These are phyloP conservation scores for Naganishia sp. DNA, from an alignment of 1,284 basidiomycete species.

Conservation along the genomic window DNA sequence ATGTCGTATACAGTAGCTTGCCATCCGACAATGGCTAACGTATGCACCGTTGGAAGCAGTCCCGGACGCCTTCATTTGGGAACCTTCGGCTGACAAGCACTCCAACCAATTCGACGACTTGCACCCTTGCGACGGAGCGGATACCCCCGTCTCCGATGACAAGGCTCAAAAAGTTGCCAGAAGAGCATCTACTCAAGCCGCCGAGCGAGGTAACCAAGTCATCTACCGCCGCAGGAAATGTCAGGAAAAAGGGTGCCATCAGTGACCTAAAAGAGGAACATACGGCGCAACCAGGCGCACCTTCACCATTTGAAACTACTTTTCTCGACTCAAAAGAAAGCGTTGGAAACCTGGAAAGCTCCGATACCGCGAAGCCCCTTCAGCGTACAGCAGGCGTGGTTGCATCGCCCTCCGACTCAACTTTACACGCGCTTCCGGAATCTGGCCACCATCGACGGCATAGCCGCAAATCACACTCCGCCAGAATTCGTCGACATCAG, in stretches of 20 bases:
- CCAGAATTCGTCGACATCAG: slow-evolving; percentile 3
- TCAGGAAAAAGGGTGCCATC: background rate
- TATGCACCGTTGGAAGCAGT: background rate
- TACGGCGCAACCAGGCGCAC: no score
- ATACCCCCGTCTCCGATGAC: slow-evolving; percentile 1
- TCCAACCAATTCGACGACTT: background rate
- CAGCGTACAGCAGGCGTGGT: background rate
- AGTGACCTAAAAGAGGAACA: background rate
- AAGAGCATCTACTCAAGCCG: slow-evolving; percentile 25
- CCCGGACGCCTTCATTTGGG: background rate
- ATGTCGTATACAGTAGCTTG: background rate
- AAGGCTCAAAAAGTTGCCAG: slow-evolving; percentile 26
- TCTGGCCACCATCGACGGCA: background rate
- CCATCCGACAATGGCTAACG: no score
- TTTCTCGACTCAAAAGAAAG: background rate
- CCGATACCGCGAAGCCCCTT: background rate
- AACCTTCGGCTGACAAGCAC: slow-evolving; percentile 4
- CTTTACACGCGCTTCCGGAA: background rate
- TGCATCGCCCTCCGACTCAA: no score
- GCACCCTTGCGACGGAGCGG: background rate
- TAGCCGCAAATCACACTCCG: background rate
- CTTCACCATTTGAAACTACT: background rate
- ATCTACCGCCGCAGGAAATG: background rate
- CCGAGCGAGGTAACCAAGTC: slow-evolving; percentile 17
- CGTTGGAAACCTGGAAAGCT: background rate